These are phyloP conservation scores for Davidsoniella eucalypti DNA, from an alignment of 2,329 filamentous ascomycete genomes.

Conservation along the genomic window DNA sequence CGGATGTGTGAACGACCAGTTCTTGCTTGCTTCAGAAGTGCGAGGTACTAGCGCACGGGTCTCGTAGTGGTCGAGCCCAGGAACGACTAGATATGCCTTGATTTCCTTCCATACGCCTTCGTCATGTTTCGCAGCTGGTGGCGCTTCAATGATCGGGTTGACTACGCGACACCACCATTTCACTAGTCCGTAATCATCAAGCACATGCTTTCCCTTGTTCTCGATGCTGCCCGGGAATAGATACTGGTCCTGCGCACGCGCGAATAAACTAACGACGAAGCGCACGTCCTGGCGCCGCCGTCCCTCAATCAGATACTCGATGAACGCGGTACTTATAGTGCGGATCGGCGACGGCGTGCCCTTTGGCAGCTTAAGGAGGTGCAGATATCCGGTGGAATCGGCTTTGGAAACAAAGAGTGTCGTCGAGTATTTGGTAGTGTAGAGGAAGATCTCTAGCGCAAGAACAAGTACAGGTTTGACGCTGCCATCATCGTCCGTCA, in stretches of 20 bases:
- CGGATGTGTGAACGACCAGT: slow-evolving; percentile 56
- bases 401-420: slow-evolving; percentile 94
- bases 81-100: slow-evolving; percentile 74
- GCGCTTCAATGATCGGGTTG: slow-evolving; percentile 50
- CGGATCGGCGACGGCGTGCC: slow-evolving; percentile 57
- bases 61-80: slow-evolving; percentile 70
- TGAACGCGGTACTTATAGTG: slow-evolving; percentile 55
- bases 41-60: slow-evolving; percentile 63
- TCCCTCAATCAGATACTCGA: slow-evolving; percentile 55
- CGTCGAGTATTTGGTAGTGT: slow-evolving; percentile 62
- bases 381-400: slow-evolving; percentile 81
- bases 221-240: slow-evolving; percentile 85
- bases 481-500: slow-evolving; percentile 13
- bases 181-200: slow-evolving; percentile 78
- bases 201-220: slow-evolving; percentile 70
- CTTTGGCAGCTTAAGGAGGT: slow-evolving; percentile 45
- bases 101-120: slow-evolving; percentile 27
- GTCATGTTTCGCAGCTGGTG: slow-evolving; percentile 18
- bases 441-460: slow-evolving; percentile 76
- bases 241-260: slow-evolving; percentile 81
- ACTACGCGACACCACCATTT: slow-evolving; percentile 92
- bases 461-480: slow-evolving; percentile 50
- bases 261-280: slow-evolving; percentile 76
- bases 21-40: slow-evolving; percentile 25
- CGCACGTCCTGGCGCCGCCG: slow-evolving; percentile 47